Evolutionary conservation across 164 flowering plant genomes (phyloP), one percentile per base, ranked within the genome.

Genomic region (Liquidambar formosana): DNA sequence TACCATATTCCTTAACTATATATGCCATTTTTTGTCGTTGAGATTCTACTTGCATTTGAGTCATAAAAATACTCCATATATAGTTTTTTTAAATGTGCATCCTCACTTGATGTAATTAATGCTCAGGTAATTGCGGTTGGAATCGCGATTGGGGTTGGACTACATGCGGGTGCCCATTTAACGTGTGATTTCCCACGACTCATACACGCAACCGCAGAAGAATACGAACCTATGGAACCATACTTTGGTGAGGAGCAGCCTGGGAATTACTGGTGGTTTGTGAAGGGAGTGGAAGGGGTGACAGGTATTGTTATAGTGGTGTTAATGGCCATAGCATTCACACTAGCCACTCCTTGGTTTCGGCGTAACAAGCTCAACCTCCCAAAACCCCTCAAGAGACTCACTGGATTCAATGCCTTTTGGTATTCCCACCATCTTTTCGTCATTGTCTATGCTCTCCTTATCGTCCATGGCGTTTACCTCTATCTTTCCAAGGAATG

Each of bases 161-260:
- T 83, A 4, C 86, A 83, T 13, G 86, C 63, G 0, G 71, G 64
- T 16, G 64, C 82, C 13, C 86, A 83, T 68, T 63, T 83, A 44
- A 54, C 86, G 0, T 80, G 83, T 48, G 86, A 83, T 61, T 83
- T 80, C 63, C 86, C 86, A 1, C 65, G 79, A 3, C 77, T 89
- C 0, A 71, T 89, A 11, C 72, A 65, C 25, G 88, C 90, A 0
- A 75, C 77, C 0, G 80, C 73, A 2, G 86, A 78, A 0, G 75
- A 76, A 60, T 89, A 86, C 45, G 88, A 83, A 78, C 88, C 79
- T 0, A 63, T 89, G 87, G 21, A 80, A 64, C 78, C 68, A 0
- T 87, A 63, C 76, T 89, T 89, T 59, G 89, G 91, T 1, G 78
- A 77, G 0, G 77, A 80, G 0, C 81, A 80, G 61, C 85, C 85